Conservation (phyloP, 23 red algal genomes). For the Agarophyton chilense region DNA sequence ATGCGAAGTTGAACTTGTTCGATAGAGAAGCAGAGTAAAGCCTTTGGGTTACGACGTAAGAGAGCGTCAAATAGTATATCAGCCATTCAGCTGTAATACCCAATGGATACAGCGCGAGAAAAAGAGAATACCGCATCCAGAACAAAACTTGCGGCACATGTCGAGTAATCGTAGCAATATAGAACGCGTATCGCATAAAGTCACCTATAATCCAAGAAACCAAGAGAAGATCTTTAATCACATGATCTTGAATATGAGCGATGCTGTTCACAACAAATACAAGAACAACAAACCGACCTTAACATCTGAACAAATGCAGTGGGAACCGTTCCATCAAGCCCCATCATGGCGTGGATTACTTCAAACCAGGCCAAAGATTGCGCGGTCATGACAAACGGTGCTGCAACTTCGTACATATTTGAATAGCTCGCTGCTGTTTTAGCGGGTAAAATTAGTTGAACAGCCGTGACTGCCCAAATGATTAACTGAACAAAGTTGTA, state of each 20-base stretch:
- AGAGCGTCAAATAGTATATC: conserved; percentile 48
- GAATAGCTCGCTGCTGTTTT: not conserved
- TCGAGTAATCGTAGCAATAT: conserved; percentile 12
- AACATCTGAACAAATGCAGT: conserved; percentile 47
- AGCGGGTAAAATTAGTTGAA: not conserved
- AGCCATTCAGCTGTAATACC: conserved; percentile 69
- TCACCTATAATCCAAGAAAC: conserved; percentile 39
- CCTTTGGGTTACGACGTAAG: conserved; percentile 19
- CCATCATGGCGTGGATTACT: conserved; percentile 48
- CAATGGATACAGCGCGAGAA: conserved; percentile 57
- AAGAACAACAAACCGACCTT: conserved; percentile 51
- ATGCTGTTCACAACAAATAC: conserved; percentile 53
- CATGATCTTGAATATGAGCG: not conserved
- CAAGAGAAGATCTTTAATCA: conserved; percentile 1
- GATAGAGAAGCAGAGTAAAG: conserved; percentile 40
- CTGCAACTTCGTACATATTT: not conserved
- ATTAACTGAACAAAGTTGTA: conserved; percentile 46
- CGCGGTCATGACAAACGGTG: conserved; percentile 23
- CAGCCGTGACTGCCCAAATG: not conserved
- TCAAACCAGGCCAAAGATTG: conserved; percentile 58
- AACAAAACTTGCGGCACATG: not conserved
- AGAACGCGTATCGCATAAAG: conserved; percentile 71
- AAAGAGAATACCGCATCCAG: conserved; percentile 62
- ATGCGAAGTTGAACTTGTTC: conserved; percentile 69
- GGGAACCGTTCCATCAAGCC: conserved; percentile 43